Percentiles rank a stretch among this genome's conserved stretches.
phyloP scores from a whole-genome alignment of 2,329 filamentous ascomycete species.

The Fusarium sp. region DNA sequence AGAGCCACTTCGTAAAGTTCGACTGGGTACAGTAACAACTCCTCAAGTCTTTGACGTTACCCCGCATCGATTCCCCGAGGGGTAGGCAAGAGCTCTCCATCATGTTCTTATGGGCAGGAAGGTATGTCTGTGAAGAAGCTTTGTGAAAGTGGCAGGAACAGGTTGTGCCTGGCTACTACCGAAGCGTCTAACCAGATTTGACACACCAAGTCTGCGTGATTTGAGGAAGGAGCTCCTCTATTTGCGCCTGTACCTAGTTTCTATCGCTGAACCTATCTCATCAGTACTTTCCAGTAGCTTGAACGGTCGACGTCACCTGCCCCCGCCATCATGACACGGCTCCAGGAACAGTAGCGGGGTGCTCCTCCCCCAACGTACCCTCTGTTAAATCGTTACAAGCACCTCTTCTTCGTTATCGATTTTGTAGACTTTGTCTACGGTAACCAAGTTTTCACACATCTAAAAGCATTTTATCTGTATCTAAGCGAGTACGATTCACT shows the following conservation, averaged over 20 bases:
- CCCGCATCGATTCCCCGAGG: slow-evolving; percentile 11
- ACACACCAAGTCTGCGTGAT: background rate
- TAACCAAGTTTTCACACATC: background rate
- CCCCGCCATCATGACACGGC: slow-evolving; percentile 29
- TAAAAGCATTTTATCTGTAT: background rate
- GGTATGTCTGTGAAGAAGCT: background rate
- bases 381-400: background rate
- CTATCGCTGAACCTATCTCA: background rate
- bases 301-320: slow-evolving; percentile 34
- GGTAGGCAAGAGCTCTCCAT: background rate
- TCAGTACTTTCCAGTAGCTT: background rate
- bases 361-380: slow-evolving; percentile 2
- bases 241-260: background rate
- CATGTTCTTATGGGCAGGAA: background rate
- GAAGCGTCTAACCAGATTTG: background rate
- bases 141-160: background rate
- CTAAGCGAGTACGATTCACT: background rate
- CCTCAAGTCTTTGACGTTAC: background rate
- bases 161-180: background rate
- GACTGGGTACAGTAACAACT: background rate
- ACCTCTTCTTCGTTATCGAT: slow-evolving; percentile 4
- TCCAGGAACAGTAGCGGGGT: slow-evolving; percentile 8
- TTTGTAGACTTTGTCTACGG: background rate
- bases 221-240: background rate
- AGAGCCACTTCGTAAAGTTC: slow-evolving; percentile 14